These are phyloP conservation scores for Panus rudis DNA, from an alignment of 768 basidiomycete species.

Conservation along the genomic window DNA sequence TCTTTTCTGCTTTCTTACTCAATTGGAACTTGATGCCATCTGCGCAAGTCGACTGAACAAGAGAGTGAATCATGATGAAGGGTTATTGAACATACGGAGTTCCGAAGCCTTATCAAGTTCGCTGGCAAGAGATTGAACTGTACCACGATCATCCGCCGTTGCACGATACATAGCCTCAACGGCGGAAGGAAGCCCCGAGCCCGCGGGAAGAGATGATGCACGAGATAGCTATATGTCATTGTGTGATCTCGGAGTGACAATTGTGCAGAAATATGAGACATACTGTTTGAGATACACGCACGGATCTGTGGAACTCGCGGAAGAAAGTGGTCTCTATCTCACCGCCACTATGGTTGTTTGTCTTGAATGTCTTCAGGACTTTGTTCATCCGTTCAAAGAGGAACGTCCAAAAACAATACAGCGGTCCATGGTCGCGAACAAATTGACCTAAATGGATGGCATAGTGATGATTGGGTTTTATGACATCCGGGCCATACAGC, in stretches of 20 bases:
- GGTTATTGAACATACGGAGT: conserved; percentile 20
- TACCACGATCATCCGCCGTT: conserved; percentile 19
- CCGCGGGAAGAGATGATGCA: no score
- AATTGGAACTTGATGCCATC: background rate
- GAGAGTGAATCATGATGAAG: no score
- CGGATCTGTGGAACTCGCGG: conserved; percentile 18
- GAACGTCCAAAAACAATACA: conserved; percentile 33
- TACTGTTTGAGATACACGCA: conserved; percentile 1
- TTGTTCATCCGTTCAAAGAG: conserved; percentile 31
- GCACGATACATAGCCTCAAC: conserved; percentile 18
- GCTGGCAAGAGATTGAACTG: conserved; percentile 14
- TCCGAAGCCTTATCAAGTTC: conserved; percentile 16
- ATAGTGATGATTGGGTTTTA: conserved; percentile 34
- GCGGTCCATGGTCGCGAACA: conserved; percentile 27
- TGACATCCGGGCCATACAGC: conserved; percentile 24
- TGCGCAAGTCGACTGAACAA: no score
- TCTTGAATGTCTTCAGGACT: conserved; percentile 29
- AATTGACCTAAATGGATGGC: conserved; percentile 22
- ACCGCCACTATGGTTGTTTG: conserved; percentile 26
- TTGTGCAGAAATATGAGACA: background rate
- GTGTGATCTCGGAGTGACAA: no score
- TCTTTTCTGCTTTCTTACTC: background rate
- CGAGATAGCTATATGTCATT: no score
- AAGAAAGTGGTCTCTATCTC: conserved; percentile 25
- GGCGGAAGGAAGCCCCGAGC: conserved; percentile 5